Percentiles rank a stretch among this genome's conserved stretches.
Evolutionary conservation across 768 basidiomycete genomes (phyloP).

Genomic region (Tulasnella sp.): DNA sequence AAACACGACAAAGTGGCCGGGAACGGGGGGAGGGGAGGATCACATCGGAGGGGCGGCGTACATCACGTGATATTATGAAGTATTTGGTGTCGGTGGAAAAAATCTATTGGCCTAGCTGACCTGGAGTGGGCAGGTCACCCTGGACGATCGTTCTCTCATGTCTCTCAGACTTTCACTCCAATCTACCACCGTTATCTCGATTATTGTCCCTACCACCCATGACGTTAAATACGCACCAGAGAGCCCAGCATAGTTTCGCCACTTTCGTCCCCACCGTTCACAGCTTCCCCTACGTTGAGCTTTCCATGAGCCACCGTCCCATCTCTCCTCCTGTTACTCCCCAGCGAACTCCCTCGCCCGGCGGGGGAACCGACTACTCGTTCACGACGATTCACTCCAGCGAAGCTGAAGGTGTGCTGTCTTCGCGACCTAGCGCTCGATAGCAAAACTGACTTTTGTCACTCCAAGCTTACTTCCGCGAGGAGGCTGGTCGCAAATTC

Average conservation of each 20-base stretch:
- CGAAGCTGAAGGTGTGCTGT: conserved; percentile 11
- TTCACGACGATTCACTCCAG: conserved; percentile 15
- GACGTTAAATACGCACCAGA: background rate
- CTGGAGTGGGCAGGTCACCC: no score
- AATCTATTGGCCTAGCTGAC: no score
- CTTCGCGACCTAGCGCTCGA: background rate
- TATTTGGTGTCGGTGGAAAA: no score
- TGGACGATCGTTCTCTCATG: no score
- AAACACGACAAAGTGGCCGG: no score
- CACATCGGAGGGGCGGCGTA: no score
- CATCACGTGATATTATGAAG: no score
- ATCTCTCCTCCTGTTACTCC: conserved; percentile 4
- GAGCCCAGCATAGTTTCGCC: background rate
- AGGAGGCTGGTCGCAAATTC: conserved; percentile 13
- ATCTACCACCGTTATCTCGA: no score
- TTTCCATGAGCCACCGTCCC: background rate
- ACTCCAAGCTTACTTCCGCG: conserved; percentile 15
- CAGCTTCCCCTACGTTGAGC: background rate
- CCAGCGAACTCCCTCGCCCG: conserved; percentile 11
- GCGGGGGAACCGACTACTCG: conserved; percentile 7
- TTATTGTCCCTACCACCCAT: no score
- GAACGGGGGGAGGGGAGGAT: no score
- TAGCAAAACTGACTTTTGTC: background rate
- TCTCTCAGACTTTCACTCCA: no score
- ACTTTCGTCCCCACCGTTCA: background rate